These are phyloP conservation scores for Lactifluus subvellereus DNA, from an alignment of 768 basidiomycete species.

Conservation along the genomic window DNA sequence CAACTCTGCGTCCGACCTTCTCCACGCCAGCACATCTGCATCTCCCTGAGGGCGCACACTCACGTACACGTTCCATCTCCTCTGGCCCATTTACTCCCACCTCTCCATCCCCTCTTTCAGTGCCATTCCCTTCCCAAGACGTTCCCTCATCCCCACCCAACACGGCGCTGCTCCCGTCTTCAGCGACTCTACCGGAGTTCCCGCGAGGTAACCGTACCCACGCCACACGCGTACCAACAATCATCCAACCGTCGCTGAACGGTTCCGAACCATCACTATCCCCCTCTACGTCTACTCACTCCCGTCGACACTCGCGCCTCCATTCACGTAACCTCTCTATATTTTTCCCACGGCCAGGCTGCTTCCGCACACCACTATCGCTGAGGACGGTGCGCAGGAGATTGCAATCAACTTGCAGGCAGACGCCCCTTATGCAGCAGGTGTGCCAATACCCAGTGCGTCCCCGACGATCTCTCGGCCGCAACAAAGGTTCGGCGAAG, in stretches of 20 bases:
- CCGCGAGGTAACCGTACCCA: background rate
- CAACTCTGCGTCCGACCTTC: slow-evolving; percentile 30
- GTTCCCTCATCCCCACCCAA: slow-evolving; percentile 21
- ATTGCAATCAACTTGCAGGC: slow-evolving; percentile 35
- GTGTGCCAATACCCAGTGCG: slow-evolving; percentile 34
- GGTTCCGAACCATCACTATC: slow-evolving; percentile 18
- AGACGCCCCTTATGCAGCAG: slow-evolving; percentile 2
- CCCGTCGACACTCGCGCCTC: slow-evolving; percentile 56
- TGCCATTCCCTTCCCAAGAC: slow-evolving; percentile 34
- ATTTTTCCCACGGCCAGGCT: slow-evolving; percentile 82
- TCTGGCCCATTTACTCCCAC: slow-evolving; percentile 42
- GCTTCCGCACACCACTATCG: slow-evolving; percentile 51
- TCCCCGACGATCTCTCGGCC: slow-evolving; percentile 37
- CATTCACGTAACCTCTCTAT: slow-evolving; percentile 90
- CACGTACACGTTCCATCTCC: slow-evolving; percentile 46
- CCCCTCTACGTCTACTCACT: slow-evolving; percentile 30
- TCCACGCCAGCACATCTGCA: slow-evolving; percentile 27
- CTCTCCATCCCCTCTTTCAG: slow-evolving; percentile 46
- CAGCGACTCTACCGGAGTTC: slow-evolving; percentile 11
- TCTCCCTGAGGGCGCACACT: slow-evolving; percentile 29
- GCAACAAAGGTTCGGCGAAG: slow-evolving; percentile 42
- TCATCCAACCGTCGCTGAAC: slow-evolving; percentile 9
- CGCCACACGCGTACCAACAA: slow-evolving; percentile 15
- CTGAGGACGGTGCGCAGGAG: slow-evolving; percentile 62
- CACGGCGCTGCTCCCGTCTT: slow-evolving; percentile 4